phyloP scores from a whole-genome alignment of 495 filamentous ascomycete genomes.

The Neurospora sp. region DNA sequence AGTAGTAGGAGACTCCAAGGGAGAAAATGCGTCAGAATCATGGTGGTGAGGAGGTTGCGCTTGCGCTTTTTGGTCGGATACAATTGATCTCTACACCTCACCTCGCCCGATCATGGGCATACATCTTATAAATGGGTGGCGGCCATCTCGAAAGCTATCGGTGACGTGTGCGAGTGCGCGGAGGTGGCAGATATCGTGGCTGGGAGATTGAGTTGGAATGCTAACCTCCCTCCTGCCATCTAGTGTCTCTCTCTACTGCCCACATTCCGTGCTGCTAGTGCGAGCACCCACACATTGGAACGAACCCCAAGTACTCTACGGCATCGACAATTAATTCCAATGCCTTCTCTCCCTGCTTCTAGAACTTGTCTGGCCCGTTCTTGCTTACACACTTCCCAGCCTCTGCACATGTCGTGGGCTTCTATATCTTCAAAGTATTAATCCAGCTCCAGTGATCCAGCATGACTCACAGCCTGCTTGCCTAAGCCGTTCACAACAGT shows the following conservation, averaged over 20 bases:
- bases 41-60: background rate
- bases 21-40: background rate
- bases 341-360: background rate
- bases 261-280: background rate
- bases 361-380: background rate
- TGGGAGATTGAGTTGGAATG: background rate
- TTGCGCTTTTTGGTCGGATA: background rate
- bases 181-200: background rate
- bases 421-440: background rate
- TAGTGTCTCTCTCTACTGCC: background rate
- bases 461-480: background rate
- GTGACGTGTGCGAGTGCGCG: background rate
- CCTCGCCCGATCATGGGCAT: background rate
- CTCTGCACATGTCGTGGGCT: background rate
- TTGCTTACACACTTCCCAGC: background rate
- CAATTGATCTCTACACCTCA: background rate
- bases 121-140: background rate
- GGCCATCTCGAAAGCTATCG: background rate
- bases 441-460: background rate
- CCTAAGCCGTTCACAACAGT: background rate
- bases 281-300: background rate
- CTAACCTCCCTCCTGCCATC: background rate
- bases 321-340: background rate
- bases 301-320: background rate
- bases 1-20: background rate